Evolutionary conservation across 768 basidiomycete genomes (phyloP).

Genomic region (Neoboletus magnificus): DNA sequence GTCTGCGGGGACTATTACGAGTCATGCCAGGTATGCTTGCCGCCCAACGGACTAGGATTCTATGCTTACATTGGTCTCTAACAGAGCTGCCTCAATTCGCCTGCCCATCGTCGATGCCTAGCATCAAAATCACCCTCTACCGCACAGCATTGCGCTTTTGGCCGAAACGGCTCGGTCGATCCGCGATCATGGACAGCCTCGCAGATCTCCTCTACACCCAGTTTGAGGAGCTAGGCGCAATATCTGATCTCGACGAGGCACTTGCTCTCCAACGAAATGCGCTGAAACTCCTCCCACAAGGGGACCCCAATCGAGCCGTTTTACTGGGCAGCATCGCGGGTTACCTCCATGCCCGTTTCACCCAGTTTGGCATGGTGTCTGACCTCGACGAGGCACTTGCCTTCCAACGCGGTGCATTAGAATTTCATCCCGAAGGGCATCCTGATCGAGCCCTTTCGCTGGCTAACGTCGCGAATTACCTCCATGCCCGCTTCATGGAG

Average conservation of each 20-base stretch:
- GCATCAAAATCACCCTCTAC: not conserved
- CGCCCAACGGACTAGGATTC: not conserved
- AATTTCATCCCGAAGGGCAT: too few species aligned
- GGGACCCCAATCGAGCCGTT: too few species aligned
- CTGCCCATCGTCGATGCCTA: not conserved
- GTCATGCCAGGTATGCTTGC: not conserved
- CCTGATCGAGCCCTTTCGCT: too few species aligned
- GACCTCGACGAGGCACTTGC: too few species aligned
- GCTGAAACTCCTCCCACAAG: too few species aligned
- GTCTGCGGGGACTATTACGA: not conserved
- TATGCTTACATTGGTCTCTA: not conserved
- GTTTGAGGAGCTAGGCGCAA: not conserved
- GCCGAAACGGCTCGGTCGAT: not conserved
- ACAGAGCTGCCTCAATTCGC: not conserved
- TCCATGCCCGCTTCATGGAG: too few species aligned
- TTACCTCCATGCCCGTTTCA: too few species aligned
- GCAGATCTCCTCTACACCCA: not conserved
- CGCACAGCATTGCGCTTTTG: not conserved
- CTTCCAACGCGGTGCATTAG: too few species aligned
- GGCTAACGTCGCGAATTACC: too few species aligned
- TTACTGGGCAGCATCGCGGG: too few species aligned
- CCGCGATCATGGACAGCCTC: not conserved
- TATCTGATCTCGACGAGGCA: not conserved
- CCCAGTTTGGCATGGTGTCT: too few species aligned
- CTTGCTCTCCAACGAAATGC: not conserved